Evolutionary conservation across 2,329 filamentous ascomycete genomes (phyloP).

Genomic region (Botryotinia narcissicola): DNA sequence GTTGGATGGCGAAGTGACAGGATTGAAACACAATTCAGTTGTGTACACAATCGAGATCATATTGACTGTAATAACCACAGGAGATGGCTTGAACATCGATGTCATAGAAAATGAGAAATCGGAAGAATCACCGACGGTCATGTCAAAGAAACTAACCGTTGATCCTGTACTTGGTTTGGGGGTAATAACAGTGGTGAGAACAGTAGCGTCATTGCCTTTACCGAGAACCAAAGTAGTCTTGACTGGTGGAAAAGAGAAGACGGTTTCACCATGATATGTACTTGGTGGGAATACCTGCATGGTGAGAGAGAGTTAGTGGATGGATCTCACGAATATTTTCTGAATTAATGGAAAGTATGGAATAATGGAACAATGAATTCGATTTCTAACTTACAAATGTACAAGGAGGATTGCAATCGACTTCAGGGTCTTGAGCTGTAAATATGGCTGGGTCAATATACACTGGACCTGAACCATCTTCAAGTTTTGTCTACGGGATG

Average conservation of each 20-base stretch:
- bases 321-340: rapidly evolving
- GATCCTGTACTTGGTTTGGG: not conserved
- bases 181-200: not conserved
- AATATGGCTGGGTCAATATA: slow-evolving; percentile 1
- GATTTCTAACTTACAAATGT: not conserved
- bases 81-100: slow-evolving; percentile 6
- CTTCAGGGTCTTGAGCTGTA: not conserved
- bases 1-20: not conserved
- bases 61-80: not conserved
- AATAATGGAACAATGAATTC: not conserved
- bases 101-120: not conserved
- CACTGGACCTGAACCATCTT: not conserved
- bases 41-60: slow-evolving; percentile 8
- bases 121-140: not conserved
- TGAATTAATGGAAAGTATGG: not conserved
- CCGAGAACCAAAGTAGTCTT: not conserved
- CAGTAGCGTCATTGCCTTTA: not conserved
- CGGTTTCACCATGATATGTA: not conserved
- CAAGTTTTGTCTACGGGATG: not conserved
- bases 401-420: not conserved
- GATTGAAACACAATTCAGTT: not conserved
- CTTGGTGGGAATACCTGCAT: not conserved
- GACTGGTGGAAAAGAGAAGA: not conserved
- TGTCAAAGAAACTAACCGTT: not conserved
- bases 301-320: not conserved